Conservation (phyloP, 2,329 filamentous ascomycete species). For the Ophiostoma piceae region DNA sequence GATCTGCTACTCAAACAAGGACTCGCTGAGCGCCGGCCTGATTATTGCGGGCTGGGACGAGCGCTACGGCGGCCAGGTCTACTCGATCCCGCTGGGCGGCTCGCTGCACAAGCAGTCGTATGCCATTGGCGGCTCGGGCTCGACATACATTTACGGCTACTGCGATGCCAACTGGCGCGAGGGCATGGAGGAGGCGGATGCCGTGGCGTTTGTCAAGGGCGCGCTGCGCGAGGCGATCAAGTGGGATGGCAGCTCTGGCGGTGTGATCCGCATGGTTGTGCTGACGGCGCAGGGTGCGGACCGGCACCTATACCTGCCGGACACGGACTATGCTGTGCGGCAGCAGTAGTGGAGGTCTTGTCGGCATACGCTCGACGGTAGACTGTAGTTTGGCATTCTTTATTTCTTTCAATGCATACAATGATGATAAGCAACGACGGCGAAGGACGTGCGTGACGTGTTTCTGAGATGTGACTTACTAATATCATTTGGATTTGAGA, state of each 20-base stretch:
- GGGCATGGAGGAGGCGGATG: constrained; percentile 86
- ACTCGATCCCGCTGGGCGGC: constrained; percentile 91
- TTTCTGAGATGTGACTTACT: no score
- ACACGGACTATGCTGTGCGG: constrained; percentile 75
- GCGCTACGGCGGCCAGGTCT: constrained; percentile 92
- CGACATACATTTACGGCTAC: constrained; percentile 99
- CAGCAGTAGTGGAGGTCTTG: constrained; percentile 46
- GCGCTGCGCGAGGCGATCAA: constrained; percentile 93
- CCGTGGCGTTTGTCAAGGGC: constrained; percentile 87
- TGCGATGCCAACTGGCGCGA: constrained; percentile 96
- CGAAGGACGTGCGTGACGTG: no score
- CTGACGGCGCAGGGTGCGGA: constrained; percentile 84
- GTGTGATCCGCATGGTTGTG: constrained; percentile 97
- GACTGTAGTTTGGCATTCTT: background rate
- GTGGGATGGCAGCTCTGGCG: constrained; percentile 97
- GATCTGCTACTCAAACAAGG: constrained; percentile 97
- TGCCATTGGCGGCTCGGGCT: constrained; percentile 91
- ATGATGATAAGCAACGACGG: background rate
- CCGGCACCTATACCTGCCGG: constrained; percentile 91
- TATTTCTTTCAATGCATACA: background rate
- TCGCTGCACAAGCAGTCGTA: constrained; percentile 97
- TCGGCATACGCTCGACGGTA: background rate
- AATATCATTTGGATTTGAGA: no score
- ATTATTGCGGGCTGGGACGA: constrained; percentile 99
- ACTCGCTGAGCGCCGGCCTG: constrained; percentile 84